Percentiles rank a stretch among this genome's conserved stretches.
phyloP scores from a whole-genome alignment of 305 asterid genomes.

The Solanum hybrid region DNA sequence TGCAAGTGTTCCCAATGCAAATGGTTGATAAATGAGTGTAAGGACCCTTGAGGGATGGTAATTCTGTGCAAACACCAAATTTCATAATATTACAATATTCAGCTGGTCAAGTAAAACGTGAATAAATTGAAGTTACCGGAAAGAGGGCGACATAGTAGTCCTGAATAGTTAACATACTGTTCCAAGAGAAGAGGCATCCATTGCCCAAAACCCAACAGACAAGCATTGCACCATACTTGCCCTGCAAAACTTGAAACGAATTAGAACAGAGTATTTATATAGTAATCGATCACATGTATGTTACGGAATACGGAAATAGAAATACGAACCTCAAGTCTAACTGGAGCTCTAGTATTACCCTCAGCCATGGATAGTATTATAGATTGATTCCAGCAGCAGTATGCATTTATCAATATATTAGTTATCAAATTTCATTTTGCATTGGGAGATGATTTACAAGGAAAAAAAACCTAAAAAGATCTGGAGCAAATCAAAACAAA shows the following conservation, averaged over 20 bases:
- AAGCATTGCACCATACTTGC: constrained; percentile 11
- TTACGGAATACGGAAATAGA: background rate
- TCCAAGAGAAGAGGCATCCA: constrained; percentile 39
- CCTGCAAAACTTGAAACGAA: constrained; percentile 1
- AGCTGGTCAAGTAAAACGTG: background rate
- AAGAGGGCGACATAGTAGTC: constrained; percentile 29
- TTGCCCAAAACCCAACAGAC: constrained; percentile 38
- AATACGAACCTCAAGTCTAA: constrained; percentile 6
- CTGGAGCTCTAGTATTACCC: background rate
- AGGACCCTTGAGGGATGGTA: constrained; percentile 45
- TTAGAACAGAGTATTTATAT: background rate
- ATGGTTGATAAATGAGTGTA: constrained; percentile 45
- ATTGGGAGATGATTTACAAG: too few species aligned
- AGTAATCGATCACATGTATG: background rate
- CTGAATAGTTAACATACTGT: constrained; percentile 34
- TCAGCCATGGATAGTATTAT: background rate
- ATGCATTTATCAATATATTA: background rate
- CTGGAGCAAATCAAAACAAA: background rate
- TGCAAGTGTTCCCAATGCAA: constrained; percentile 37
- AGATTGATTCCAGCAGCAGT: background rate
- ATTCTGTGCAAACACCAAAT: constrained; percentile 8
- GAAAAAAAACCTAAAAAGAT: background rate
- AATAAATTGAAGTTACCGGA: constrained; percentile 12
- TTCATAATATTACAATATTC: too few species aligned
- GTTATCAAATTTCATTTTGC: too few species aligned